A percentile compares a stretch with the other conserved stretches of the same genome.
phyloP scores from a whole-genome alignment of 225 moss, liverwort and hornwort genomes.

The Marchantia polymorpha region DNA sequence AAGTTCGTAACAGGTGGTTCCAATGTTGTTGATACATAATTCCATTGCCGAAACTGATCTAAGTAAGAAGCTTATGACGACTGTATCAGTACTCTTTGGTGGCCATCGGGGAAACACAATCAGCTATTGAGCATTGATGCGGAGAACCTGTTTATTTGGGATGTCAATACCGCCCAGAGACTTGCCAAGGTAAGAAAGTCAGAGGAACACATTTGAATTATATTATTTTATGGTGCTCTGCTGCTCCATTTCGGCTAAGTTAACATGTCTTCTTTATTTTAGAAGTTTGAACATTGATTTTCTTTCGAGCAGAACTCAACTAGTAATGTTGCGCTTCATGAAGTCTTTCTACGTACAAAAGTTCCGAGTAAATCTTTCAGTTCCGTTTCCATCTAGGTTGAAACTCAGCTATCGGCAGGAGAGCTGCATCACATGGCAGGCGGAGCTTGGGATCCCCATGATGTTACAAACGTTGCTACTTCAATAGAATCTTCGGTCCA shows the following conservation, averaged over 20 bases:
- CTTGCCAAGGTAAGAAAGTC: slow-evolving; percentile 48
- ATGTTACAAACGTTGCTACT: slow-evolving; percentile 68
- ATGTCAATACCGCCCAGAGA: slow-evolving; percentile 54
- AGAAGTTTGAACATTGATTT: neutral
- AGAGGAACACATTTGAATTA: neutral
- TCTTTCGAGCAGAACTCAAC: neutral
- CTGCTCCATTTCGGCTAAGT: too few relatives aligned
- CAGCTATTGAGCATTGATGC: slow-evolving; percentile 70
- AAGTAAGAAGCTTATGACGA: neutral
- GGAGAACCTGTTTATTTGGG: slow-evolving; percentile 69
- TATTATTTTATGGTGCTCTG: neutral
- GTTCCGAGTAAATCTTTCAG: neutral
- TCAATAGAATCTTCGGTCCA: slow-evolving; percentile 67
- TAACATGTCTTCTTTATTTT: neutral
- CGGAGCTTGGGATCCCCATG: slow-evolving; percentile 85
- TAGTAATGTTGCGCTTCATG: neutral
- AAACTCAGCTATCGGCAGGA: slow-evolving; percentile 45
- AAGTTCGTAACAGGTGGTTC: too few relatives aligned
- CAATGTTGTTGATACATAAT: too few relatives aligned
- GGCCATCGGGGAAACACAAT: slow-evolving; percentile 76
- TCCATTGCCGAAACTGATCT: too few relatives aligned
- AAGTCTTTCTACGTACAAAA: neutral
- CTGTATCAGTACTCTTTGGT: slow-evolving; percentile 77
- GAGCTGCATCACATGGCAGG: slow-evolving; percentile 65
- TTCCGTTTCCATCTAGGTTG: slow-evolving; percentile 18